Evolutionary conservation across 108 stramenopile genomes (phyloP), one percentile per base, ranked within the genome.

Genomic region (Mayamaea pseudoterrestris): DNA sequence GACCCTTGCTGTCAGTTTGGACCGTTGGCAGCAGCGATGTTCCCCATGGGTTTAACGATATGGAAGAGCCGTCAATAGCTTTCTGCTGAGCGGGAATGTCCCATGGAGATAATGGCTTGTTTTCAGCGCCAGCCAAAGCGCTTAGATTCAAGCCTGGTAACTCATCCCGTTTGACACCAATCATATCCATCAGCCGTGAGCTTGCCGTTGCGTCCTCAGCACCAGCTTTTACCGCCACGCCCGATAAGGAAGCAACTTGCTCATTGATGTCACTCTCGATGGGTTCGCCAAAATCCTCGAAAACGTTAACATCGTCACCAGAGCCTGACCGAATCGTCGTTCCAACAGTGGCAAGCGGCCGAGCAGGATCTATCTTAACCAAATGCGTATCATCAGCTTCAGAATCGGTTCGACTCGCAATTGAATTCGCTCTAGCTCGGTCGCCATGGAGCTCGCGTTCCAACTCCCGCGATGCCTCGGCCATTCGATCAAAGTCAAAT

Each of bases 181-280:
- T 91, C 89, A 91, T 83, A 42, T 74, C 60, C 89, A 91, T 91
- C 27, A 91, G 55, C 24, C 79, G 57, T 2, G 82, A 86, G 60
- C 76, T 83, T 3, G 89, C 81, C 25, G 42, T 55, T 13, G 65
- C 53, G 35, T 73, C 74, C 41, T 64, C 78, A 20, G 44, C 46
- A 16, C 58, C 83, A 40, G 69, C 60, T 52, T 74, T 76, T 31
- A 83, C 60, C 21, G 67, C 55, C n/a, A n/a, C n/a, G n/a, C n/a
- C n/a, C n/a, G n/a, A n/a, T n/a, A n/a, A n/a, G n/a, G n/a, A n/a
- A 25, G 45, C 23, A n/a, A 65, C 51, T 16, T 69, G 68, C 24
- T 40, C 66, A 17, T 49, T 49, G 20, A 39, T 39, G 18, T 14
- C 37, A 39, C 37, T 39, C 20, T 39, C 37, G 37, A 23, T 17